Evolutionary conservation across 768 basidiomycete genomes (phyloP).

Genomic region (Pleurotus tuoliensis): DNA sequence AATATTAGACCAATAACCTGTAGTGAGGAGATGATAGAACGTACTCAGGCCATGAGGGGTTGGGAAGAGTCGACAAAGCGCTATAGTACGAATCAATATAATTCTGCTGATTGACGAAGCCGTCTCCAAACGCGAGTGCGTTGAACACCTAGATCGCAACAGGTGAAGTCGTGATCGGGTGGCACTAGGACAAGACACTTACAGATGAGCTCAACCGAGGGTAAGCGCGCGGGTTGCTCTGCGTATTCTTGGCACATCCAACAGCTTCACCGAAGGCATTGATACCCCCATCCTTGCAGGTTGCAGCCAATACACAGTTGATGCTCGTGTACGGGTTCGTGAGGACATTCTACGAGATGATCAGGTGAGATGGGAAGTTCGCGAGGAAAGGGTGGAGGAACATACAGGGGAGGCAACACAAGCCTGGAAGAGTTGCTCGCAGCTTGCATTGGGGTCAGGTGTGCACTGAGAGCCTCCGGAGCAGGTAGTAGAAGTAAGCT

Average conservation of each 20-base stretch:
- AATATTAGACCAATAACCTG: neutral
- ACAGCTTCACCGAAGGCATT: conserved; percentile 11
- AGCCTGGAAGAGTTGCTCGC: conserved; percentile 10
- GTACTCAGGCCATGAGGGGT: conserved; percentile 11
- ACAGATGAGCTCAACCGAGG: conserved; percentile 10
- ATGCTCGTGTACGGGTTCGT: conserved; percentile 9
- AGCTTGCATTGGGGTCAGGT: conserved; percentile 10
- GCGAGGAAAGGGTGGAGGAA: neutral
- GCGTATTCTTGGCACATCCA: conserved; percentile 11
- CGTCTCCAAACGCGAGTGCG: neutral
- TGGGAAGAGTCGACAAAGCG: conserved; percentile 7
- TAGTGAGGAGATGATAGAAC: neutral
- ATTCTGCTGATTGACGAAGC: conserved; percentile 8
- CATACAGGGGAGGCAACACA: conserved; percentile 5
- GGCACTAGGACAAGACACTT: neutral
- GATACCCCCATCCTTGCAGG: conserved; percentile 6
- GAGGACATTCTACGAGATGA: conserved; percentile 6
- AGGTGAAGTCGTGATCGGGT: neutral
- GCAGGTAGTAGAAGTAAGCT: conserved; percentile 10
- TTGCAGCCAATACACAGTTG: conserved; percentile 10
- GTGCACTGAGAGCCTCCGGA: neutral
- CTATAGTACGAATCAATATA: conserved; percentile 12
- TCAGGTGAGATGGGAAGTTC: neutral
- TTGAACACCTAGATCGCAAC: conserved; percentile 6
- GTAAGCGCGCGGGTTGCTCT: conserved; percentile 6